phyloP scores from a whole-genome alignment of 1,139 yeast genomes.

The Suhomyces guaymorum region DNA sequence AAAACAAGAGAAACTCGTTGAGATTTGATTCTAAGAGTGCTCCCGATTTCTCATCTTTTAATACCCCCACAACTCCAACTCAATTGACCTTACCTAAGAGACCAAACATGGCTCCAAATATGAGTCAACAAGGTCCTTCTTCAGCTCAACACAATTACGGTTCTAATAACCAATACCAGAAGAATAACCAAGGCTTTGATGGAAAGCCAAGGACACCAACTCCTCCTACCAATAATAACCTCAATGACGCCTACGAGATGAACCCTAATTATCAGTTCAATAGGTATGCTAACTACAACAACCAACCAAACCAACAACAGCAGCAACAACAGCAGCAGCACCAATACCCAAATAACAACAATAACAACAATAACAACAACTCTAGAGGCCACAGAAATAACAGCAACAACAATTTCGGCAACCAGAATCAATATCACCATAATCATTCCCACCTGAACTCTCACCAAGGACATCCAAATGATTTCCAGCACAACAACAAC shows the following conservation, averaged over 20 bases:
- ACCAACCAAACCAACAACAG: conserved; percentile 7
- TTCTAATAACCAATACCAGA: conserved; percentile 6
- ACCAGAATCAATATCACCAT: conserved; percentile 11
- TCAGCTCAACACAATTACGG: conserved; percentile 9
- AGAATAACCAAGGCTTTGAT: conserved; percentile 19
- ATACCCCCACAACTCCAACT: conserved; percentile 25
- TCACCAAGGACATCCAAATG: conserved; percentile 14
- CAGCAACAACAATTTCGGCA: conserved; percentile 18
- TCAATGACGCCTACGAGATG: conserved; percentile 16
- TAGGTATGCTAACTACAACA: conserved; percentile 12
- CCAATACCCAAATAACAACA: conserved; percentile 9
- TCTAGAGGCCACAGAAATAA: conserved; percentile 10
- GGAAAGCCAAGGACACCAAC: conserved; percentile 29
- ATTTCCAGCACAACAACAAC: conserved; percentile 13
- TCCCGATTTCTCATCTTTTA: conserved; percentile 22
- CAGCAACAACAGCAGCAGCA: conserved; percentile 11
- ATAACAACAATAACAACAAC: conserved; percentile 17
- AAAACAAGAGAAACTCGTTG: conserved; percentile 35
- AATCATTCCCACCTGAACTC: conserved; percentile 9
- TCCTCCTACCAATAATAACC: conserved; percentile 23
- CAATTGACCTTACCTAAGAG: conserved; percentile 27
- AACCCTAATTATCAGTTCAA: conserved; percentile 16
- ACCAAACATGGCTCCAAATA: conserved; percentile 15
- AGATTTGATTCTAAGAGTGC: conserved; percentile 28
- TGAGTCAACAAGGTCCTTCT: conserved; percentile 7